These are phyloP conservation scores for Sporothrix sp. DNA, from an alignment of 2,329 filamentous ascomycete genomes.

Conservation along the genomic window DNA sequence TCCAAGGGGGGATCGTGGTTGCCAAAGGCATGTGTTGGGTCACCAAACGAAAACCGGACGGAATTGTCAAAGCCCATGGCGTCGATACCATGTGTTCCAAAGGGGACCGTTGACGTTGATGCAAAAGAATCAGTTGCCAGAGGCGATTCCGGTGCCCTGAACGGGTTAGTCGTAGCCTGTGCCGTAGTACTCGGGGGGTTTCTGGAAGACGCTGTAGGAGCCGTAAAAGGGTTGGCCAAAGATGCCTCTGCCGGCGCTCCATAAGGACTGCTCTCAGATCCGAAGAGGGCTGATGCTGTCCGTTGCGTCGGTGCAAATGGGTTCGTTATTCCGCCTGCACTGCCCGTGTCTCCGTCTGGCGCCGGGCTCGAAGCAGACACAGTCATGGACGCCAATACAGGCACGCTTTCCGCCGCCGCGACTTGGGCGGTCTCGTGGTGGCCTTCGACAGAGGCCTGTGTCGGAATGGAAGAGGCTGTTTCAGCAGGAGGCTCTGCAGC, in stretches of 20 bases:
- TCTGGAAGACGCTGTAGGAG: too few species aligned
- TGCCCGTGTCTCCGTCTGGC: too few species aligned
- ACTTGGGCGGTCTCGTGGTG: not conserved
- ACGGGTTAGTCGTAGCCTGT: too few species aligned
- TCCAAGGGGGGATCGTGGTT: not conserved
- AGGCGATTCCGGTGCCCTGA: too few species aligned
- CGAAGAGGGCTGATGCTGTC: slow-evolving; percentile 6
- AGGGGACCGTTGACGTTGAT: not conserved
- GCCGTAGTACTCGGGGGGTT: too few species aligned
- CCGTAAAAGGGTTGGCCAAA: not conserved
- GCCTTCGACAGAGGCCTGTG: too few species aligned
- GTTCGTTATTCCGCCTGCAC: not conserved
- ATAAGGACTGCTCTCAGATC: not conserved
- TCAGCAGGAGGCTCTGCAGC: not conserved
- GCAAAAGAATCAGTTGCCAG: too few species aligned
- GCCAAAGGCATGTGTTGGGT: not conserved
- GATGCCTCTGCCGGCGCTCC: not conserved
- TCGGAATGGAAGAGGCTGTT: too few species aligned
- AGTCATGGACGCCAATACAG: not conserved
- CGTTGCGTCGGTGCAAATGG: not conserved
- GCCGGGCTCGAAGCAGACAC: not conserved
- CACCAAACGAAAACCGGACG: slow-evolving; percentile 14
- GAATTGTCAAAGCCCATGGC: slow-evolving; percentile 11
- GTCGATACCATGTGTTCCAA: not conserved
- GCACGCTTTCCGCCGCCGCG: not conserved